Percentiles rank a stretch among this genome's conserved stretches.
These are phyloP conservation scores for Dioszegia aurantiaca DNA, from an alignment of 768 basidiomycete species.

Conservation along the genomic window DNA sequence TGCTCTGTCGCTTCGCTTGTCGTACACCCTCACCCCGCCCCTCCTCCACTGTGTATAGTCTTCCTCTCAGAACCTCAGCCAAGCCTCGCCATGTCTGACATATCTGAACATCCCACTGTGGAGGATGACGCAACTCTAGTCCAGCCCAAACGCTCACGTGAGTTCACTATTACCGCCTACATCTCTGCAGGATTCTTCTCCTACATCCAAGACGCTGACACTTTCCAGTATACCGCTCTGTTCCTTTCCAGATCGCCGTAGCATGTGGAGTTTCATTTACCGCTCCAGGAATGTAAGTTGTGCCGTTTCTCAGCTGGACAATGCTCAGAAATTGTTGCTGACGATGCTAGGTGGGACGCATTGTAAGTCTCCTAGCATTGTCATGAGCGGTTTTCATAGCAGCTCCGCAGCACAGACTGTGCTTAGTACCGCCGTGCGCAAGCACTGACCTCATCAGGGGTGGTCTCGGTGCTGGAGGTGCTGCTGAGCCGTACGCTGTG, in stretches of 20 bases:
- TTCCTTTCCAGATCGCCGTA: slow-evolving; percentile 10
- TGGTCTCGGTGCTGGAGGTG: slow-evolving; percentile 34
- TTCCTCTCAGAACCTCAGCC: too few relatives aligned
- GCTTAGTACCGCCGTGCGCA: too few relatives aligned
- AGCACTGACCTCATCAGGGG: slow-evolving; percentile 15
- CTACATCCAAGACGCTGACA: not conserved
- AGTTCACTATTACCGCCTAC: too few relatives aligned
- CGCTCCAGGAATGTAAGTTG: slow-evolving; percentile 35
- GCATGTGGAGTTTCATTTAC: slow-evolving; percentile 30
- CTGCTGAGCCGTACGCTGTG: slow-evolving; percentile 33
- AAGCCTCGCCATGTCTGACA: not conserved
- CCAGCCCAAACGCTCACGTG: slow-evolving; percentile 10
- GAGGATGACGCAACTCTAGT: slow-evolving; percentile 4
- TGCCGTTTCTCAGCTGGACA: not conserved
- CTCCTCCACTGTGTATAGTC: too few relatives aligned
- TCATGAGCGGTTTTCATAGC: too few relatives aligned
- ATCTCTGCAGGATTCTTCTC: too few relatives aligned
- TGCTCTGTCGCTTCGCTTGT: too few relatives aligned
- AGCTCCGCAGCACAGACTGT: too few relatives aligned
- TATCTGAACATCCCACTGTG: not conserved
- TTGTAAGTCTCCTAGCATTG: slow-evolving; percentile 15
- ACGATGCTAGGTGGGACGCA: slow-evolving; percentile 35
- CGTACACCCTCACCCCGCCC: too few relatives aligned
- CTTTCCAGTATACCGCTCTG: slow-evolving; percentile 7
- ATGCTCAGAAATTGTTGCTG: slow-evolving; percentile 11